phyloP scores from a whole-genome alignment of 2,329 filamentous ascomycete genomes.

The Penicillium hordei region DNA sequence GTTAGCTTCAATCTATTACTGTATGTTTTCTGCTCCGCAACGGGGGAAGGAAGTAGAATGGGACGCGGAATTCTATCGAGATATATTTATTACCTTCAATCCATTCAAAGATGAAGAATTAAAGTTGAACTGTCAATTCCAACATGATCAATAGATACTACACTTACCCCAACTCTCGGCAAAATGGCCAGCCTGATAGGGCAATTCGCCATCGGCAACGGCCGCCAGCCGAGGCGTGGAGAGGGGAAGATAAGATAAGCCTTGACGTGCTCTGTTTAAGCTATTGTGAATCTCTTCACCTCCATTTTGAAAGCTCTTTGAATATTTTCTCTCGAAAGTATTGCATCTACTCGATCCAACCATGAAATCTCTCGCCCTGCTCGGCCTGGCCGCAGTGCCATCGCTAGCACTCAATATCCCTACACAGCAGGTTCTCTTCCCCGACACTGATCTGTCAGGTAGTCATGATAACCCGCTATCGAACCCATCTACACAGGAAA shows the following conservation, averaged over 20 bases:
- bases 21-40: background rate
- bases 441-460: background rate
- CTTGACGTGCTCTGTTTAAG: slow-evolving; percentile 10
- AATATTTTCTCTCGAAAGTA: background rate
- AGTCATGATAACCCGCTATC: background rate
- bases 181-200: slow-evolving; percentile 13
- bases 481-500: slow-evolving; percentile 14
- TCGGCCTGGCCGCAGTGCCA: slow-evolving; percentile 21
- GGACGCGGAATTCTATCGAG: background rate
- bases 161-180: slow-evolving; percentile 19
- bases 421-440: slow-evolving; percentile 26
- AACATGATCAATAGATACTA: background rate
- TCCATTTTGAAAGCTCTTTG: background rate
- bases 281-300: background rate
- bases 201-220: slow-evolving; percentile 17
- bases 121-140: background rate
- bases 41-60: background rate
- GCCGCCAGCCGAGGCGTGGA: slow-evolving; percentile 17
- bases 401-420: slow-evolving; percentile 29
- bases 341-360: background rate
- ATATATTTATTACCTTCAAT: background rate
- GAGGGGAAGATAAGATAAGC: slow-evolving; percentile 23
- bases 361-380: slow-evolving; percentile 20
- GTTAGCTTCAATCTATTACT: background rate
- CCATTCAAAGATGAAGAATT: background rate